These are phyloP conservation scores for Colletotrichum gloeosporioides DNA, from an alignment of 2,329 filamentous ascomycete species.

Conservation along the genomic window DNA sequence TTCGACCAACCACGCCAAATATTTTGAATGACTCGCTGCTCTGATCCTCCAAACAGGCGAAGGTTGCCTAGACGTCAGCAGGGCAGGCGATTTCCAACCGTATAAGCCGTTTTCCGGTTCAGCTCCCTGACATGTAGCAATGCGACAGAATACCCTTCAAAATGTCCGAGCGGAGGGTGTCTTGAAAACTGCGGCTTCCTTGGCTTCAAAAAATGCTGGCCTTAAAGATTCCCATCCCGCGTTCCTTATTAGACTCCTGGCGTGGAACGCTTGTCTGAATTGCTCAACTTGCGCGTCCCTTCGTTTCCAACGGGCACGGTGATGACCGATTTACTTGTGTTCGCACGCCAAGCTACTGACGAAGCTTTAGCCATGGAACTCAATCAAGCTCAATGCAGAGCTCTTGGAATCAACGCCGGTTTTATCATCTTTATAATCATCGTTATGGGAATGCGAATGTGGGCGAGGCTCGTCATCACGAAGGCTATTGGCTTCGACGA, in stretches of 20 bases:
- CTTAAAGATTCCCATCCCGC: too few relatives aligned
- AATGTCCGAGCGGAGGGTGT: neutral
- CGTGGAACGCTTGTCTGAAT: neutral
- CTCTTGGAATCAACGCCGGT: neutral
- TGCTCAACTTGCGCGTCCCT: neutral
- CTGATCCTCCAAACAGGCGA: neutral
- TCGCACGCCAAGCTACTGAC: neutral
- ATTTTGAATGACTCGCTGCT: neutral
- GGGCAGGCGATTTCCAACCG: neutral
- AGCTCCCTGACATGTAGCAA: neutral
- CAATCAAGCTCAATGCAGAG: neutral
- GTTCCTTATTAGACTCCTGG: neutral
- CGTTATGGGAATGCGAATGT: neutral
- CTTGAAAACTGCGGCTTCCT: neutral
- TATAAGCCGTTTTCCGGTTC: neutral
- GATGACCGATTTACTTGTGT: neutral
- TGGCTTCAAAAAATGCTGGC: neutral
- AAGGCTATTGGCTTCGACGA: neutral
- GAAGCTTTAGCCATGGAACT: neutral
- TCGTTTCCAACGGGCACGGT: neutral
- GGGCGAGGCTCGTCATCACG: neutral
- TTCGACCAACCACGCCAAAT: too few relatives aligned
- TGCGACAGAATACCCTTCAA: neutral
- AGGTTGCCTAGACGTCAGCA: neutral
- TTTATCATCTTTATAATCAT: neutral